Evolutionary conservation across 345 rosid genomes (phyloP).

Genomic region (Sisymbrium irio): DNA sequence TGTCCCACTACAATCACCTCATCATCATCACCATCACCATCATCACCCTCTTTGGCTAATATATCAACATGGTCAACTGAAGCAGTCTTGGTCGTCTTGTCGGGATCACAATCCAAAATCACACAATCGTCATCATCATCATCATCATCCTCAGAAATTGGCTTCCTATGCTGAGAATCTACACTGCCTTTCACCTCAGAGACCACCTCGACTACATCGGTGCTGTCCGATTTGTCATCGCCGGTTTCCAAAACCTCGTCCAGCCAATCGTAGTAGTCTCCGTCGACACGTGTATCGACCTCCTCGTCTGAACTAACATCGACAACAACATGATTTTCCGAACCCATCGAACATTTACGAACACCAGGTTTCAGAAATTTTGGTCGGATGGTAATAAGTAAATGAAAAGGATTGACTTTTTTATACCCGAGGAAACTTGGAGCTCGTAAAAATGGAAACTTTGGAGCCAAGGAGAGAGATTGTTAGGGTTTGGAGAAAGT

Average conservation of each 20-base stretch:
- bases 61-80: not conserved
- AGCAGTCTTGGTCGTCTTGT: not conserved
- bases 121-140: slow-evolving; percentile 33
- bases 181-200: slow-evolving; percentile 13
- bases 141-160: not conserved
- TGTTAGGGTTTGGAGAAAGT: not conserved
- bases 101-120: slow-evolving; percentile 35
- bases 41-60: not conserved
- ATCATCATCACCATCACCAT: slow-evolving; percentile 15
- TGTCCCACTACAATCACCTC: slow-evolving; percentile 35
- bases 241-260: not conserved
- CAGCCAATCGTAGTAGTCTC: slow-evolving; percentile 2
- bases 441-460: too few relatives aligned
- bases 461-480: too few relatives aligned
- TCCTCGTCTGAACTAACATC: slow-evolving; percentile 35
- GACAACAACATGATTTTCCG: slow-evolving; percentile 12
- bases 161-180: slow-evolving; percentile 19
- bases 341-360: slow-evolving; percentile 3
- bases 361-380: not conserved
- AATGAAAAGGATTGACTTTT: not conserved
- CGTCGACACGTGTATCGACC: not conserved
- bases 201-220: slow-evolving; percentile 24
- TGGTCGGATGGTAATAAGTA: not conserved
- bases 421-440: too few relatives aligned
- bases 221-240: slow-evolving; percentile 22